These are phyloP conservation scores for Hypoxylon sp. DNA, from an alignment of 2,329 filamentous ascomycete species.

Conservation along the genomic window DNA sequence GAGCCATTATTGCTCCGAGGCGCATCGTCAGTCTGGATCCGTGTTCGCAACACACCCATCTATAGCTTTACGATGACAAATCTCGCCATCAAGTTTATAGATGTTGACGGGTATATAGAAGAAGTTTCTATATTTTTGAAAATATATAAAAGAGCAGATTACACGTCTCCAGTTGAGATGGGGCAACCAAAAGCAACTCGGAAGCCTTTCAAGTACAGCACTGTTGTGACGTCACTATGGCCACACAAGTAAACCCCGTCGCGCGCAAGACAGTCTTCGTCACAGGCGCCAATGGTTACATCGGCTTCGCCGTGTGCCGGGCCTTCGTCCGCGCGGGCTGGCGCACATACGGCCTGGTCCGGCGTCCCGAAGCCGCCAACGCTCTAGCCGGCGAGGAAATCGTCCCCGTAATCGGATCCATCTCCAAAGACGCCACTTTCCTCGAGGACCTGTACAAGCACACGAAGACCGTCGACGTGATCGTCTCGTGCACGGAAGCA, in stretches of 20 bases:
- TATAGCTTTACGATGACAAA: constrained; percentile 27
- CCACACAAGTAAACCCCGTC: constrained; percentile 5
- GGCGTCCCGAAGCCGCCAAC: constrained; percentile 52
- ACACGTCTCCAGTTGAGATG: constrained; percentile 5
- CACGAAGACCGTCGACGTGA: constrained; percentile 57
- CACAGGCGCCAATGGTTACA: constrained; percentile 65
- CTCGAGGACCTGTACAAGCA: constrained; percentile 49
- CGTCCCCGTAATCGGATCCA: constrained; percentile 59
- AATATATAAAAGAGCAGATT: constrained; percentile 21
- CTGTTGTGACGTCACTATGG: constrained; percentile 22
- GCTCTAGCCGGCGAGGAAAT: constrained; percentile 56
- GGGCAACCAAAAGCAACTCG: not conserved
- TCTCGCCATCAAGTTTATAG: not conserved
- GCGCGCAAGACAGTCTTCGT: constrained; percentile 58
- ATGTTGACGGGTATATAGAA: not conserved
- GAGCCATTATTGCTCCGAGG: constrained; percentile 38
- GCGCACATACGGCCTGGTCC: constrained; percentile 61
- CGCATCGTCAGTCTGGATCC: not conserved
- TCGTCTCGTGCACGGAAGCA: constrained; percentile 62
- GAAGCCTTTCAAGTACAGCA: not conserved
- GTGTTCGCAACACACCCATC: not conserved
- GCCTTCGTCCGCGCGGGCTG: constrained; percentile 64
- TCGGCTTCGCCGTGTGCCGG: constrained; percentile 61
- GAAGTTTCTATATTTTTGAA: not conserved
- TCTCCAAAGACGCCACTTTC: constrained; percentile 53